Evolutionary conservation across 2,329 filamentous ascomycete species (phyloP).

Genomic region (Verticillium longisporum): DNA sequence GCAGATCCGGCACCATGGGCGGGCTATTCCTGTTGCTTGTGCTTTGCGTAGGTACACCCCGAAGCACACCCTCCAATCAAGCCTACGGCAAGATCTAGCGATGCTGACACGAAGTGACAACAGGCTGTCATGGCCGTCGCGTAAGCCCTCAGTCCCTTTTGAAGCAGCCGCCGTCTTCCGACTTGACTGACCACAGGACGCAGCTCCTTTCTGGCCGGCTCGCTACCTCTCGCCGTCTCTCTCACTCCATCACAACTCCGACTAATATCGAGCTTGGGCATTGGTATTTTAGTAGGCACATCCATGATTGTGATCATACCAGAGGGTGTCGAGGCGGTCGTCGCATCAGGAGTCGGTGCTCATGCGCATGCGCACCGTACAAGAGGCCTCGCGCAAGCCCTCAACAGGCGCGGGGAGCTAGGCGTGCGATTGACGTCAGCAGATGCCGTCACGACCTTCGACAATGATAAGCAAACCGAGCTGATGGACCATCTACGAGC

Average conservation of each 20-base stretch:
- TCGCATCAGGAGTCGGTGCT: slow-evolving; percentile 42
- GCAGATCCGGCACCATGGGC: slow-evolving; percentile 24
- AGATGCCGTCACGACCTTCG: neutral
- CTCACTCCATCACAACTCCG: slow-evolving; percentile 82
- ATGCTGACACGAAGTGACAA: slow-evolving; percentile 12
- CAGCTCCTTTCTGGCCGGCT: slow-evolving; percentile 90
- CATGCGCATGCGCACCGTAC: slow-evolving; percentile 14
- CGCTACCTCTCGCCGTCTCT: slow-evolving; percentile 81
- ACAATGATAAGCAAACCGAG: neutral
- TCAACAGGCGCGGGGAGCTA: neutral
- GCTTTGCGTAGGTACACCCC: slow-evolving; percentile 28
- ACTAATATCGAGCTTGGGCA: slow-evolving; percentile 84
- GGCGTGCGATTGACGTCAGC: neutral
- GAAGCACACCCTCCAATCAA: neutral
- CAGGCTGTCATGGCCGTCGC: slow-evolving; percentile 53
- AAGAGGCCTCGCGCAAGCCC: neutral
- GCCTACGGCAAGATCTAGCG: neutral
- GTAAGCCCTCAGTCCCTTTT: slow-evolving; percentile 30
- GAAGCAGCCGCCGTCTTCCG: neutral
- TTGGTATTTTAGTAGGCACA: slow-evolving; percentile 90
- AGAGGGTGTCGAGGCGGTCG: slow-evolving; percentile 88
- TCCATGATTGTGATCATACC: slow-evolving; percentile 96
- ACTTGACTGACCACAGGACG: slow-evolving; percentile 1
- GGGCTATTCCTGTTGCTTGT: slow-evolving; percentile 31
- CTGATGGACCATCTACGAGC: neutral